Evolutionary conservation across 257 asterid species (phyloP), one percentile per base, ranked within the genome.

Genomic region (Solanum chiquidenum): DNA sequence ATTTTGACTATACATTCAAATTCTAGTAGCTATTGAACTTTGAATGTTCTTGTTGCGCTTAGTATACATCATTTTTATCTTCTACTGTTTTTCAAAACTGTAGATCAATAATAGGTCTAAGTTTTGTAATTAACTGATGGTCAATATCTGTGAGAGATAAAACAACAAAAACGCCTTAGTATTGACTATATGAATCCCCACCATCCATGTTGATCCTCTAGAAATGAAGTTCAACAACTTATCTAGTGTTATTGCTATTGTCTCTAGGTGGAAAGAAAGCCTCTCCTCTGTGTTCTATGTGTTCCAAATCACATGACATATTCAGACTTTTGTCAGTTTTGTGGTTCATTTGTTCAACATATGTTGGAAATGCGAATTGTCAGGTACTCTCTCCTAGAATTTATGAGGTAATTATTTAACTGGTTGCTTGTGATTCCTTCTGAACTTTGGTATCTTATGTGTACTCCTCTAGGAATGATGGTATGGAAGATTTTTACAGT

Each of bases 221-320:
- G 46, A 33, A 23, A 31, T 58, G 7, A 84, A 71, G 35, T n/a
- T 2, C 38, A 21, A 23, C 42, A 31, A 72, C 73, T 29, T 62
- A n/a, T 74, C 23, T 11, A 5, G 64, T 86, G 35, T 10, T 62
- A 69, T 83, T 49, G 38, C 14, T 82, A 33, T 83, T 89, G 88
- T 80, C 83, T 87, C 58, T 86, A 97, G 99, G 96, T 92, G 60
- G 99, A 93, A 85, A 90, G 99, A 71, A 92, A 93, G 86, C 98
- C 99, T 82, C 99, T 95, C 69, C 88, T 96, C 84, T 96, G 98
- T 87, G 99, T 97, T 83, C 95, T 94, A 31, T 96, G 97, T 42
- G 98, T 97, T 86, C 99, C 99, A 55, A 96, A 96, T 92, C 98
- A 96, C 94, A 95, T 96, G 96, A 96, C 98, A 4, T 96, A 97